A percentile compares a stretch with the other conserved stretches of the same genome.
Conservation (phyloP, 306 rosid genomes). For the Fragaria iinumae region DNA sequence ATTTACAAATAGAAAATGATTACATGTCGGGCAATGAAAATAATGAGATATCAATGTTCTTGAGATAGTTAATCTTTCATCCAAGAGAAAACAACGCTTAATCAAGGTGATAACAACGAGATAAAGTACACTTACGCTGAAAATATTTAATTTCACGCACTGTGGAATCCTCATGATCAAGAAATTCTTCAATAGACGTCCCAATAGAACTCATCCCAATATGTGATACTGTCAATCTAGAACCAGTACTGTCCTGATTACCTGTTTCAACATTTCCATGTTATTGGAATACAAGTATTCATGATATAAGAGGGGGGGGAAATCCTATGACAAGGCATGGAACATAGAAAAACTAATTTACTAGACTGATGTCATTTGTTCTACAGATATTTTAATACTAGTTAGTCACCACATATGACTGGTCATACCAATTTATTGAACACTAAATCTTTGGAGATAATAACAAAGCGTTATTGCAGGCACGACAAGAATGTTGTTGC, state of each 20-base stretch:
- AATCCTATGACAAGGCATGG: background rate
- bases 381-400: background rate
- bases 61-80: background rate
- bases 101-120: background rate
- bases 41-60: background rate
- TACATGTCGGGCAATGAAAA: background rate
- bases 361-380: background rate
- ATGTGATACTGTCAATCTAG: slow-evolving; percentile 35
- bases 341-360: background rate
- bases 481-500: background rate
- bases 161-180: slow-evolving; percentile 38
- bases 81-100: background rate
- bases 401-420: background rate
- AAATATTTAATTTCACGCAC: slow-evolving; percentile 51
- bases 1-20: background rate
- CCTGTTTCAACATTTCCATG: slow-evolving; percentile 18
- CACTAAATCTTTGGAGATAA: background rate
- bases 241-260: slow-evolving; percentile 41
- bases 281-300: background rate
- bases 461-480: background rate
- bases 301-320: background rate
- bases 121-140: slow-evolving; percentile 45
- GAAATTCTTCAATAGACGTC: slow-evolving; percentile 57
- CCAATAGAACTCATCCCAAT: slow-evolving; percentile 80
- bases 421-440: background rate